A percentile compares a stretch with the other conserved stretches of the same genome.
These are phyloP conservation scores for Phytopythium montanum DNA, from an alignment of 352 stramenopile species.

Conservation along the genomic window DNA sequence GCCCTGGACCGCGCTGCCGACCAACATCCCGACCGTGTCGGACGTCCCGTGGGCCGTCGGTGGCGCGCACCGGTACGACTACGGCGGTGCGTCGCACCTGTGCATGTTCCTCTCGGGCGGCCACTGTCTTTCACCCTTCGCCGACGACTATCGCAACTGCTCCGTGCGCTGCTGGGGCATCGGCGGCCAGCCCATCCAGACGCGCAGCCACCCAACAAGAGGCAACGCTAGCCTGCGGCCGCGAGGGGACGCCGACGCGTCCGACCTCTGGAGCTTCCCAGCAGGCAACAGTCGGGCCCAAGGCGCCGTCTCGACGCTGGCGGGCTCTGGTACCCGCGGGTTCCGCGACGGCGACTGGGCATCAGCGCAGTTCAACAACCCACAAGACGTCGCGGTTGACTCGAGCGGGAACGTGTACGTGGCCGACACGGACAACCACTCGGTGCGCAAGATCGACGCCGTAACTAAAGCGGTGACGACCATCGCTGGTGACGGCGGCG, in stretches of 20 bases:
- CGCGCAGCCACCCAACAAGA: constrained; percentile 27
- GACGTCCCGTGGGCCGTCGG: constrained; percentile 93
- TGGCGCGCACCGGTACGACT: constrained; percentile 92
- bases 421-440: constrained; percentile 93
- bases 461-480: constrained; percentile 41
- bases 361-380: constrained; percentile 85
- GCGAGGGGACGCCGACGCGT: constrained; percentile 33
- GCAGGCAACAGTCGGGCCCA: constrained; percentile 65
- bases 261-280: constrained; percentile 61
- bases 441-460: constrained; percentile 82
- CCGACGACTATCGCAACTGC: constrained; percentile 89
- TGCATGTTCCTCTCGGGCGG: constrained; percentile 90
- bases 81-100: constrained; percentile 70
- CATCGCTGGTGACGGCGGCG: constrained; percentile 43
- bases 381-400: constrained; percentile 91
- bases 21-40: constrained; percentile 91
- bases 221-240: constrained; percentile 18
- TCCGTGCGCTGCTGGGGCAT: constrained; percentile 90
- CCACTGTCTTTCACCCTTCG: constrained; percentile 71
- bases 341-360: constrained; percentile 68
- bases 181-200: constrained; percentile 25
- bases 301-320: constrained; percentile 88
- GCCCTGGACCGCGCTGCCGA: constrained; percentile 47
- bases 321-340: constrained; percentile 71
- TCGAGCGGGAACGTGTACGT: constrained; percentile 92